Evolutionary conservation across 2,329 filamentous ascomycete species (phyloP).

Genomic region (Aspergillus niger): DNA sequence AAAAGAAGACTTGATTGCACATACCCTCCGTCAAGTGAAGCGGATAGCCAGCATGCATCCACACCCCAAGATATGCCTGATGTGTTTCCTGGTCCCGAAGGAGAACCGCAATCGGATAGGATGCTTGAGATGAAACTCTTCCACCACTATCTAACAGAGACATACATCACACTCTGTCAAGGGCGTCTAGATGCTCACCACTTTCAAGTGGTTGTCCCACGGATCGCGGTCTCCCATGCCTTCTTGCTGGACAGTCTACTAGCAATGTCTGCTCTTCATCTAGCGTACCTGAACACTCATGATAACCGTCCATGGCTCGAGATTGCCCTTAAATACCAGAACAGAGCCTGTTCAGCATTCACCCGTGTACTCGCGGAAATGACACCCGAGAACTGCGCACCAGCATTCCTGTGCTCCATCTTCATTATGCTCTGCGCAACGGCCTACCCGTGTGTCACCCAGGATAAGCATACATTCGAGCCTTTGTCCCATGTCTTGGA

Average conservation of each 20-base stretch:
- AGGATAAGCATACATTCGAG: slow-evolving; percentile 26
- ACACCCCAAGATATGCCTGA: slow-evolving; percentile 24
- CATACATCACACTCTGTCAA: slow-evolving; percentile 36
- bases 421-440: slow-evolving; percentile 43
- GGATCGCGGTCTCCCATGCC: slow-evolving; percentile 44
- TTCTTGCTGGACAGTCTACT: slow-evolving; percentile 50
- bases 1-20: slow-evolving; percentile 41
- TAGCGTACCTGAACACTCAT: slow-evolving; percentile 40
- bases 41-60: slow-evolving; percentile 28
- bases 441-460: slow-evolving; percentile 33
- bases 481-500: slow-evolving; percentile 32
- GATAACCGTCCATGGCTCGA: slow-evolving; percentile 37
- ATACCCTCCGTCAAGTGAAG: slow-evolving; percentile 32
- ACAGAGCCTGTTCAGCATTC: slow-evolving; percentile 36
- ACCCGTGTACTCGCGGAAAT: slow-evolving; percentile 40
- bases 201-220: slow-evolving; percentile 38
- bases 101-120: slow-evolving; percentile 23
- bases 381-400: slow-evolving; percentile 45
- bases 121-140: slow-evolving; percentile 41
- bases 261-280: slow-evolving; percentile 48
- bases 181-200: slow-evolving; percentile 34
- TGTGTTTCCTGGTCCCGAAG: slow-evolving; percentile 2
- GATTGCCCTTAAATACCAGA: slow-evolving; percentile 40
- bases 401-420: slow-evolving; percentile 44
- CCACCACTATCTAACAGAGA: slow-evolving; percentile 42